These are phyloP conservation scores for Tolypocladium cylindrosporum DNA, from an alignment of 2,329 filamentous ascomycete genomes.

Conservation along the genomic window DNA sequence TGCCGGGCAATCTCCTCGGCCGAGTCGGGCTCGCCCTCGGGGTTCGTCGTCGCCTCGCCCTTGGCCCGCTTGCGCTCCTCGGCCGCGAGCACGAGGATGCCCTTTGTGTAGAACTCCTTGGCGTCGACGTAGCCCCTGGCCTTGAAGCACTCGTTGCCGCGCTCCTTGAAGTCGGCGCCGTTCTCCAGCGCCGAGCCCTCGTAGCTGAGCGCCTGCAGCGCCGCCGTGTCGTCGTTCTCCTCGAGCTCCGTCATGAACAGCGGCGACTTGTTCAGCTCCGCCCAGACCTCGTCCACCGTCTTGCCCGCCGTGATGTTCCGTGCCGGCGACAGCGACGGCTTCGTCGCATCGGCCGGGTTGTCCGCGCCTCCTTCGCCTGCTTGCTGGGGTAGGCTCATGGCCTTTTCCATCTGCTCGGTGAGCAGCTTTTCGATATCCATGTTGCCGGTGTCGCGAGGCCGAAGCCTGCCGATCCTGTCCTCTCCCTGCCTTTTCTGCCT, in stretches of 20 bases:
- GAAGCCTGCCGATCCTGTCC: neutral
- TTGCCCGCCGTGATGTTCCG: conserved; percentile 29
- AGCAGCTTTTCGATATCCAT: conserved; percentile 34
- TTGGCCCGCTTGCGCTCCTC: conserved; percentile 48
- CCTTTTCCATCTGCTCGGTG: conserved; percentile 28
- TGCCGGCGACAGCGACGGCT: conserved; percentile 36
- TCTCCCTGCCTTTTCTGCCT: neutral
- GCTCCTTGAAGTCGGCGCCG: conserved; percentile 74
- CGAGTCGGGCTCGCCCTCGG: conserved; percentile 18
- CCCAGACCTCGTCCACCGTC: conserved; percentile 44
- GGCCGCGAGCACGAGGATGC: conserved; percentile 58
- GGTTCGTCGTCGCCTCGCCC: conserved; percentile 19
- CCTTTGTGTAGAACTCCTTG: conserved; percentile 85
- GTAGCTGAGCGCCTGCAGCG: conserved; percentile 81
- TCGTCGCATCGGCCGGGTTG: conserved; percentile 12
- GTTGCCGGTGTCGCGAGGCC: neutral
- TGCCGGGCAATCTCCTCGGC: conserved; percentile 53
- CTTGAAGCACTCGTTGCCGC: conserved; percentile 82
- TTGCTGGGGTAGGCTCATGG: conserved; percentile 13
- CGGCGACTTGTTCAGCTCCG: conserved; percentile 54
- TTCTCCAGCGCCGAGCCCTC: conserved; percentile 85
- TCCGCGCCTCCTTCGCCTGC: neutral
- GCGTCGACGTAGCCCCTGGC: conserved; percentile 69
- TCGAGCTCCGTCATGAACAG: conserved; percentile 95
- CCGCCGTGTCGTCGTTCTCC: conserved; percentile 76